Evolutionary conservation across 768 basidiomycete species (phyloP), one percentile per base, ranked within the genome.

Genomic region (Collybia nuda): DNA sequence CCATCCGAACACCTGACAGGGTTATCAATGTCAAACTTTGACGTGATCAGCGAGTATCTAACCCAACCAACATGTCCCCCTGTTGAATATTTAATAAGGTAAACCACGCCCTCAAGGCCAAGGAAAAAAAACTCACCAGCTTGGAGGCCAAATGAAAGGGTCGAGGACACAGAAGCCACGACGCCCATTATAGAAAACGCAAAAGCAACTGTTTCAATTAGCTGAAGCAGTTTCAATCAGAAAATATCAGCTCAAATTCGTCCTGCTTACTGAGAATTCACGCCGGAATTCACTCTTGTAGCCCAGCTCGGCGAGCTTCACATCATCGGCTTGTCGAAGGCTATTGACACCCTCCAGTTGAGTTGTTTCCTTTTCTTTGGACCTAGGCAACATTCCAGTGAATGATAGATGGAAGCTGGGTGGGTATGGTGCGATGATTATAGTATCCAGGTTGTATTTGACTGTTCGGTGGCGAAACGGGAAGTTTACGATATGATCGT

Each of bases 121-220:
- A 24, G 11, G 14, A 59, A 75, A n/a, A 48, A 82, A 84, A 83
- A 11, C 14, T 32, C 14, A 32, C 32, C 32, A 49, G 81, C 80
- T 4, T 77, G 65, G 5, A 89, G 73, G 0, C 79, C 80, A 64
- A 89, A 89, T 1, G 76, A 78, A 35, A 84, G 67, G 2, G 84
- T 86, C 2, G 86, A 85, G 2, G 86, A 71, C 3, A 89, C 81
- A 4, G 84, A 85, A 3, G 85, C 81, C 23, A 88, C 66, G 24
- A 89, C 80, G 3, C 85, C 87, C 87, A 87, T 86, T 55, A 82
- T 86, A 8, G 81, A 82, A 63, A 88, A 80, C 0, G 83, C 74
- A 57, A 88, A 87, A 0, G 81, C 81, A 18, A 85, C 68, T 1
- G 84, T 85, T 67, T 86, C 84, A 9, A 84, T 46, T 35, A 81